Base-by-base conservation (phyloP, 2,329 filamentous ascomycete genomes). In the Coleophoma cylindrospora region DNA sequence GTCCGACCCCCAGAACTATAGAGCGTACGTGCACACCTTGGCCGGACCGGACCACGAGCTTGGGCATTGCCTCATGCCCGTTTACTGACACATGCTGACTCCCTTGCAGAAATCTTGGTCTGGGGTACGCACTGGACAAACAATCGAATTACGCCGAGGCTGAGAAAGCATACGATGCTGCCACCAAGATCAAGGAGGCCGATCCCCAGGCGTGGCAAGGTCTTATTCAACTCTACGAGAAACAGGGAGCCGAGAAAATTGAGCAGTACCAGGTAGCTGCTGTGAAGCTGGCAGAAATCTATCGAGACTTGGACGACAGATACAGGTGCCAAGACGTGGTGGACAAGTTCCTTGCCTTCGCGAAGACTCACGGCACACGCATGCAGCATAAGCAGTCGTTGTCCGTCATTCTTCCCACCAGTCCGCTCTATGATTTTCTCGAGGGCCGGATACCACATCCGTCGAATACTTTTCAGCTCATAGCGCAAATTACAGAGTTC, bases 171-270 rank as follows among this genome's bases (percentile, higher is more conserved):
- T 97, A 97, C 67, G 74, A 78, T 38, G 75, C 79, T 33, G 94
- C 92, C 1, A 81, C 87, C 6, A 74, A 76, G 17, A 73, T 89
- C 54, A 91, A 89, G 56, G 81, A 84, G 1, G 74, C 81, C 15
- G 91, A 96, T 58, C 74, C 82, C n/a, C 87, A 92, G 61, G 88
- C 88, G 57, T 97, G 89, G 90, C 88, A 96, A 65, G 94, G 94
- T 1, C 74, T 99, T 43, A 80, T 94, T 66, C 88, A 85, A 62
- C 70, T 97, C 32, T 96, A 90, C 65, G 89, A 96, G 69, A 86
- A 83, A 60, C 87, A 91, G 63, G 84, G 81, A 14, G 68, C 73
- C 32, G 76, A 79, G 49, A 88, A 86, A 61, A 71, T 97, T 13
- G 76, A 81, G 49, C 78, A 85, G 45, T 96, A 96, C 63, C 85